Evolutionary conservation across 2,329 filamentous ascomycete species (phyloP), one percentile per base, ranked within the genome.

Genomic region (Calycina marina): DNA sequence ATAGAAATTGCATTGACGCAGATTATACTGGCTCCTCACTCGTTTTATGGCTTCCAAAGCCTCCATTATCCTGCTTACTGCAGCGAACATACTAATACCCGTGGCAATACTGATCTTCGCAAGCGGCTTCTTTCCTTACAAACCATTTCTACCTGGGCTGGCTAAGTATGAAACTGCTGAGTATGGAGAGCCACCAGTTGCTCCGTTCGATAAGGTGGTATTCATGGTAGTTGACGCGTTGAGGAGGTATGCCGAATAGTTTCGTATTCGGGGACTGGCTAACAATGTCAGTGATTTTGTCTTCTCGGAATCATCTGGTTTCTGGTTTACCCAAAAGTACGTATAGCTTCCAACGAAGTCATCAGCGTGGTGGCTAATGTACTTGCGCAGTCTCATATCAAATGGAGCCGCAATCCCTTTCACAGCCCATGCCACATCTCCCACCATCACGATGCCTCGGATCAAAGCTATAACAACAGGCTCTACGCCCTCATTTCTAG

Each of bases 211-310:
- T 56, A 85, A 78, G 49, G 63, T 96, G 32, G 65, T 98, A 33
- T 94, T 98, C 55, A 96, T 98, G 88, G 85, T 98, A 5, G 80
- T 98, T 16, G 90, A 98, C 67, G 88, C 90, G 14, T 57, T 98
- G 54, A 70, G 86, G 56, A 93, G 82, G 81, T 85, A 65, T 38
- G 52, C 34, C 29, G 28, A 11, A 26, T 10, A 11, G 25, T n/a
- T 16, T 9, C 8, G 14, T 14, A 10, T 28, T 16, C 16, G 28
- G n/a, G 18, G 3, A n/a, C n/a, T n/a, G 30, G 35, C 42, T 53
- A 37, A 57, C 37, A 34, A 18, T 25, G 4, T 14, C 42, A 93
- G 86, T 60, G 88, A 96, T 50, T 96, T 96, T 60, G 90, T 98
- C 16, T 98, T 82, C 54, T 72, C 77, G 3, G 61, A 77, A 37